phyloP scores from a whole-genome alignment of 1,284 basidiomycete genomes.

The Sanghuangporus baumii region DNA sequence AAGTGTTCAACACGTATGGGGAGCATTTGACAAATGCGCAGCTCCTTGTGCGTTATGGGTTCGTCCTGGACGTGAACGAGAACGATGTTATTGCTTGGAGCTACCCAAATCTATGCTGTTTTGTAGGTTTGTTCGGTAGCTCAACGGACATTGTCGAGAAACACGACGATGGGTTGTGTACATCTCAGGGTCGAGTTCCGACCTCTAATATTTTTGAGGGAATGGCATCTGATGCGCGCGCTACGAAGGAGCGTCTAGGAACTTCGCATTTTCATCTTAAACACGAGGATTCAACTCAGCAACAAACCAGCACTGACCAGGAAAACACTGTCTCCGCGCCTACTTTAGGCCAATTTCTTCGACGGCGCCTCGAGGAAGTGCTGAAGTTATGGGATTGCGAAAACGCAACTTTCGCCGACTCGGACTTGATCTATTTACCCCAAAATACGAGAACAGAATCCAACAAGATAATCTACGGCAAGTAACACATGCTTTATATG shows the following conservation, averaged over 20 bases:
- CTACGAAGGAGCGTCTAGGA: no score
- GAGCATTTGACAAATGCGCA: constrained; percentile 62
- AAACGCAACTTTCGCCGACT: background rate
- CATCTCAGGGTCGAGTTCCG: background rate
- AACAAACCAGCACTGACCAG: background rate
- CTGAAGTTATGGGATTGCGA: constrained; percentile 1
- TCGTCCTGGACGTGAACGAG: constrained; percentile 59
- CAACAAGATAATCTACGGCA: background rate
- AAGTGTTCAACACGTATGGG: constrained; percentile 89
- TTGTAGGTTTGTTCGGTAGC: background rate
- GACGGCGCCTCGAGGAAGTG: constrained; percentile 10
- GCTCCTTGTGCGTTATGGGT: constrained; percentile 72
- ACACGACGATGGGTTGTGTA: background rate
- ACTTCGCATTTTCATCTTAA: no score
- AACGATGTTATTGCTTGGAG: constrained; percentile 51
- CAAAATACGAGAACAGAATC: background rate
- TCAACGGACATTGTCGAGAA: background rate
- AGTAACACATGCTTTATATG: background rate
- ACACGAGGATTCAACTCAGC: background rate
- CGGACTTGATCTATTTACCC: background rate
- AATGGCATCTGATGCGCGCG: no score
- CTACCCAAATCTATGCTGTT: constrained; percentile 29
- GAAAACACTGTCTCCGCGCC: background rate
- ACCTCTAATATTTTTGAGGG: background rate
- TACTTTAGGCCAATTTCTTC: background rate